A percentile compares a stretch with the other conserved stretches of the same genome.
Conservation (phyloP, 2,329 filamentous ascomycete species). For the Shiraia bambusicola region DNA sequence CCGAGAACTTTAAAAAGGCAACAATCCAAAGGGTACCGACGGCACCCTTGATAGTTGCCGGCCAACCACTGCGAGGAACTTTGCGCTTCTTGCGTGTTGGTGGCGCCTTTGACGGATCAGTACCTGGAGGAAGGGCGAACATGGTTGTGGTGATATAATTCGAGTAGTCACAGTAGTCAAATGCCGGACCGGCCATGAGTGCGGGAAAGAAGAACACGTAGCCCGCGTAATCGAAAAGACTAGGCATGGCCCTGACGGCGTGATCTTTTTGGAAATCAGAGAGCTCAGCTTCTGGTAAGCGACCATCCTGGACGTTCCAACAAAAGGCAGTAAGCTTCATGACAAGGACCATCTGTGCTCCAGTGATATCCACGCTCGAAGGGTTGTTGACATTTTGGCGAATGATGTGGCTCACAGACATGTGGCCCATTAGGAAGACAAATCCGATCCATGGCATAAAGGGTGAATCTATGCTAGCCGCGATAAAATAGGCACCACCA, state of each 20-base stretch:
- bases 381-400: slow-evolving; percentile 72
- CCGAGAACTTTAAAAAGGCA: slow-evolving; percentile 71
- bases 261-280: slow-evolving; percentile 84
- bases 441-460: slow-evolving; percentile 99
- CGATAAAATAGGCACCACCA: slow-evolving; percentile 77
- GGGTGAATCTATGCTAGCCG: slow-evolving; percentile 78
- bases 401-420: slow-evolving; percentile 85
- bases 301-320: slow-evolving; percentile 96
- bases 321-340: slow-evolving; percentile 98
- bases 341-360: slow-evolving; percentile 94
- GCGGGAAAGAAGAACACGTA: slow-evolving; percentile 96
- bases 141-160: slow-evolving; percentile 92
- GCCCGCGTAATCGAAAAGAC: slow-evolving; percentile 76
- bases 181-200: slow-evolving; percentile 84
- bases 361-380: slow-evolving; percentile 76
- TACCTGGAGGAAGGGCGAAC: slow-evolving; percentile 80
- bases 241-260: slow-evolving; percentile 72
- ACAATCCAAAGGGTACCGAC: slow-evolving; percentile 78
- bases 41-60: slow-evolving; percentile 74
- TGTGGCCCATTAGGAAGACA: slow-evolving; percentile 90
- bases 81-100: slow-evolving; percentile 85
- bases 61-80: slow-evolving; percentile 86
- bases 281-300: slow-evolving; percentile 74
- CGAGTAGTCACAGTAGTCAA: slow-evolving; percentile 91
- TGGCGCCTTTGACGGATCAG: slow-evolving; percentile 83